Evolutionary conservation across 768 basidiomycete species (phyloP).

Genomic region (Phaeotremella skinneri): DNA sequence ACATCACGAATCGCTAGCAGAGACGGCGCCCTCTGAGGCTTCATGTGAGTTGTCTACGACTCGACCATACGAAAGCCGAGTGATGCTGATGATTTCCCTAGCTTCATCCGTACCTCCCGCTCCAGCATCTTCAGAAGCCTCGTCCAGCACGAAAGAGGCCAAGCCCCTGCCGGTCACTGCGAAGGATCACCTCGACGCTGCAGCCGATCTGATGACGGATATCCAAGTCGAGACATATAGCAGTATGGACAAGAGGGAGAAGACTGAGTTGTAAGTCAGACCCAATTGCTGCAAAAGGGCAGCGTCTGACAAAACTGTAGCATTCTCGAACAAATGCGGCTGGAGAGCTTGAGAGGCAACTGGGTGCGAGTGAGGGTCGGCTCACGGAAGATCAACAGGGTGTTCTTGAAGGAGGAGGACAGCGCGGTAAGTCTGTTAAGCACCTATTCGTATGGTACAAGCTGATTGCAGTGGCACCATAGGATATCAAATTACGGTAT

Average conservation of each 20-base stretch:
- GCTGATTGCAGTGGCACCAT: not conserved
- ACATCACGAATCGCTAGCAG: conserved; percentile 73
- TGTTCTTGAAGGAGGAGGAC: conserved; percentile 80
- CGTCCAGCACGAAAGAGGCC: conserved; percentile 27
- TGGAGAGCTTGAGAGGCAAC: conserved; percentile 60
- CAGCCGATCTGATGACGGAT: conserved; percentile 88
- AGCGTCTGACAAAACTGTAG: conserved; percentile 19
- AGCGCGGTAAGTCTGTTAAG: conserved; percentile 66
- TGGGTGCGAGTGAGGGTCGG: conserved; percentile 92
- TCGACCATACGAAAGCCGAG: conserved; percentile 51
- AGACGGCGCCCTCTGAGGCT: conserved; percentile 50
- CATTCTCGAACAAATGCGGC: conserved; percentile 93
- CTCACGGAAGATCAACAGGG: conserved; percentile 88
- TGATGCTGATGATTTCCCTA: conserved; percentile 28
- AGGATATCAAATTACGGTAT: conserved; percentile 95
- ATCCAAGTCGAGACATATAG: conserved; percentile 99
- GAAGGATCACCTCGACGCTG: conserved; percentile 69
- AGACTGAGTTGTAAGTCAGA: conserved; percentile 76
- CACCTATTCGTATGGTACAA: not conserved
- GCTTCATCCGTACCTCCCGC: conserved; percentile 22
- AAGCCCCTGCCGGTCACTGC: conserved; percentile 54
- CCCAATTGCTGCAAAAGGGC: not conserved
- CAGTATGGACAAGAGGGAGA: conserved; percentile 95
- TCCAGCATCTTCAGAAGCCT: conserved; percentile 19
- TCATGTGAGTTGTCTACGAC: conserved; percentile 43